A percentile compares a stretch with the other conserved stretches of the same genome.
Evolutionary conservation across 768 basidiomycete species (phyloP).

Genomic region (Cyathus striatus): DNA sequence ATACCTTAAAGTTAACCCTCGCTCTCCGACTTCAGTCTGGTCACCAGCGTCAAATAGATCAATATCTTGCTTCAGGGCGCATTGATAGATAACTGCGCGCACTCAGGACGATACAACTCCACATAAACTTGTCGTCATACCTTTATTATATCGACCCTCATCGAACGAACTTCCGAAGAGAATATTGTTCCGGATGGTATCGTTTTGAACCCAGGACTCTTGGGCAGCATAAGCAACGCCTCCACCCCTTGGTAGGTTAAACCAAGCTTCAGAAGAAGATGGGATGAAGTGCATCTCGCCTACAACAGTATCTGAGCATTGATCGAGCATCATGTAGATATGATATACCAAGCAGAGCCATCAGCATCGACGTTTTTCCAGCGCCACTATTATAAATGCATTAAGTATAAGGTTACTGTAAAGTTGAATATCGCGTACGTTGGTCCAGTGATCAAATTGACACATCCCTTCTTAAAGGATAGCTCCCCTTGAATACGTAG

Average conservation of each 20-base stretch:
- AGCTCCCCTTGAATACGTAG: conserved; percentile 51
- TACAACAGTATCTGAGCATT: conserved; percentile 8
- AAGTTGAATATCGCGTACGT: conserved; percentile 22
- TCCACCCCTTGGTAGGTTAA: conserved; percentile 58
- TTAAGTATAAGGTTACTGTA: not conserved
- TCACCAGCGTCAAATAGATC: conserved; percentile 62
- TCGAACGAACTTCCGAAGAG: conserved; percentile 72
- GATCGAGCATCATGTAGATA: not conserved
- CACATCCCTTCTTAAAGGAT: conserved; percentile 43
- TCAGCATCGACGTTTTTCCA: conserved; percentile 58
- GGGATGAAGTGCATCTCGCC: conserved; percentile 67
- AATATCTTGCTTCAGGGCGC: conserved; percentile 68
- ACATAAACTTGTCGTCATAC: not conserved
- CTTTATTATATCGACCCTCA: conserved; percentile 62
- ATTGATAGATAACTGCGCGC: conserved; percentile 51
- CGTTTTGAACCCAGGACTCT: conserved; percentile 76
- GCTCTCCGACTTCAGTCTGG: conserved; percentile 64
- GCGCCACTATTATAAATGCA: conserved; percentile 23
- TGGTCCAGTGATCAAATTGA: conserved; percentile 58
- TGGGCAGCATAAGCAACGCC: conserved; percentile 82
- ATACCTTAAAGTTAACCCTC: conserved; percentile 51
- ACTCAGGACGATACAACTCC: not conserved
- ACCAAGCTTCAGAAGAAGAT: conserved; percentile 51
- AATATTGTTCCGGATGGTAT: conserved; percentile 53
- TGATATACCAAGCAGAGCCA: conserved; percentile 18